phyloP scores from a whole-genome alignment of 768 basidiomycete species.

The Mycena indigotica region DNA sequence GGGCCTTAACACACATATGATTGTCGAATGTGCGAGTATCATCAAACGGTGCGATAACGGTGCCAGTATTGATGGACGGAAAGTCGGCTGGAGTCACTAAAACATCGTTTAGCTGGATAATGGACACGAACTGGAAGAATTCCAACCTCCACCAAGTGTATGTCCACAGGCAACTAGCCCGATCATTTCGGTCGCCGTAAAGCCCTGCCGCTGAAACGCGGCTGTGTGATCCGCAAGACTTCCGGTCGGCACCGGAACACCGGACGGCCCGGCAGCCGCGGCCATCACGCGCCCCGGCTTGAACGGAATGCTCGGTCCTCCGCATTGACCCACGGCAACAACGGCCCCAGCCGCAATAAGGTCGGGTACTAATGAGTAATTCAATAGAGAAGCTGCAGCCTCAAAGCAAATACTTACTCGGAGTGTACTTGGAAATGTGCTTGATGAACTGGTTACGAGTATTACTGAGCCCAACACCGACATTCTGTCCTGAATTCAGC shows the following conservation, averaged over 20 bases:
- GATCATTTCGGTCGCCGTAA: constrained; percentile 19
- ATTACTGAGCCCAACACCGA: constrained; percentile 9
- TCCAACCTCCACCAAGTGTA: constrained; percentile 12
- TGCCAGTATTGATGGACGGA: constrained; percentile 8
- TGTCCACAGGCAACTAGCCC: constrained; percentile 19
- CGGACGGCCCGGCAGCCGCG: constrained; percentile 4
- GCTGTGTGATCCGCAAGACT: constrained; percentile 14
- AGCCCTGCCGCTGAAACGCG: constrained; percentile 13
- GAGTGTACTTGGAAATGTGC: constrained; percentile 7
- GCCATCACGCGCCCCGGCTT: constrained; percentile 9
- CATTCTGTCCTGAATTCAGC: constrained; percentile 2
- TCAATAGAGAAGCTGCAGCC: not conserved
- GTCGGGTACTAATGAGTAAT: constrained; percentile 6
- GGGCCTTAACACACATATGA: constrained; percentile 2
- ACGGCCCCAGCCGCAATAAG: constrained; percentile 15
- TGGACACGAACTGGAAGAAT: not conserved
- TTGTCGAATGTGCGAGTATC: constrained; percentile 15
- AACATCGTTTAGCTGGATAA: too few species aligned
- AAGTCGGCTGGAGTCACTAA: constrained; percentile 8
- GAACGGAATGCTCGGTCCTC: constrained; percentile 13
- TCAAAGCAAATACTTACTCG: constrained; percentile 1
- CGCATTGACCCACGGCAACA: constrained; percentile 4
- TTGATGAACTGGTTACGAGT: constrained; percentile 4
- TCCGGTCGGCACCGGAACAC: constrained; percentile 12
- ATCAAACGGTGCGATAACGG: constrained; percentile 15